A percentile compares a stretch with the other conserved stretches of the same genome.
Conservation (phyloP, 208 protist genomes). For the Crithidia mellificae region DNA sequence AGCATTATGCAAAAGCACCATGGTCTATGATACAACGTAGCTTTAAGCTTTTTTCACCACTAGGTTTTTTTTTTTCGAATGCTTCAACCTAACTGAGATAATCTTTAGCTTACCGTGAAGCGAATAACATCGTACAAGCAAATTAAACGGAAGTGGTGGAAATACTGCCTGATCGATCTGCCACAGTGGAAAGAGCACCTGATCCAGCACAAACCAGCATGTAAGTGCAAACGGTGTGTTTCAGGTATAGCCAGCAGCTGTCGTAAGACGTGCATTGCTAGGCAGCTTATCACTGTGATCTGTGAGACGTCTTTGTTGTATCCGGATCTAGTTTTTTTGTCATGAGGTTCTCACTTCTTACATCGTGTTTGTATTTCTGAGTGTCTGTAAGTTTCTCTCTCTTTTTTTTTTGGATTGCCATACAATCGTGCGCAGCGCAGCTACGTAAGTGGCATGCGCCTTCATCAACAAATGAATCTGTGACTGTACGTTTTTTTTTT, state of each 20-base stretch:
- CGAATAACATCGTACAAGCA: too few species aligned
- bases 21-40: too few species aligned
- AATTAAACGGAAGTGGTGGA: neutral
- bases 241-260: neutral
- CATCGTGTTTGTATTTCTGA: neutral
- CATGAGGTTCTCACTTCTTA: neutral
- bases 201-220: neutral
- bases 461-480: neutral
- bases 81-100: too few species aligned
- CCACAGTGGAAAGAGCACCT: neutral
- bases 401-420: neutral
- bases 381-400: neutral
- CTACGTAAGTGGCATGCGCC: slow-evolving; percentile 3
- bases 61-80: too few species aligned
- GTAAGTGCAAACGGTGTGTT: neutral
- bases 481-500: neutral
- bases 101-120: too few species aligned
- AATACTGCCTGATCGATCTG: neutral
- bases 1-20: too few species aligned
- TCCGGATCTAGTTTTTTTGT: too few species aligned
- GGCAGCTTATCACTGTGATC: neutral
- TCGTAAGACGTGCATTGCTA: neutral
- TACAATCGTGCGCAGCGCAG: neutral
- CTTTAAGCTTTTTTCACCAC: too few species aligned
- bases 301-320: neutral